Conservation (phyloP, 2,329 filamentous ascomycete genomes). For the Fusarium veterinarium region DNA sequence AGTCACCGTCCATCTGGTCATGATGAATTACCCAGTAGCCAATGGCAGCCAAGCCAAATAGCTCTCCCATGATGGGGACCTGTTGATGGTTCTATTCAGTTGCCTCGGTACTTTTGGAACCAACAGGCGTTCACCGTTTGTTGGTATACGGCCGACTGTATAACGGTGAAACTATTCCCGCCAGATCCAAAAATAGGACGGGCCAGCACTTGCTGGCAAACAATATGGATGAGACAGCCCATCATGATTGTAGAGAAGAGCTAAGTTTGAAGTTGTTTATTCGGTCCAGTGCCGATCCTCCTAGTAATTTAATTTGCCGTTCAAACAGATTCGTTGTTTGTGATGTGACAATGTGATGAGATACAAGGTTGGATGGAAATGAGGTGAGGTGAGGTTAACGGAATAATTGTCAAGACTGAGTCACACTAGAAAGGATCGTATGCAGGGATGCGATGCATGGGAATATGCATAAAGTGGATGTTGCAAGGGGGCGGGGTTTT, state of each 20-base stretch:
- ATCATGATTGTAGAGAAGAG: conserved; percentile 4
- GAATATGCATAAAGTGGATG: conserved; percentile 39
- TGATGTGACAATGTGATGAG: conserved; percentile 9
- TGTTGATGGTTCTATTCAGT: conserved; percentile 12
- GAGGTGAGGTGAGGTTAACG: not conserved
- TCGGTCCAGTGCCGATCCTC: conserved; percentile 23
- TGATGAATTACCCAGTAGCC: conserved; percentile 20
- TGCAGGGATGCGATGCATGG: conserved; percentile 25
- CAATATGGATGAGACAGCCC: conserved; percentile 36
- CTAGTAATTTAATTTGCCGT: conserved; percentile 32
- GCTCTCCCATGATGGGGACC: conserved; percentile 1
- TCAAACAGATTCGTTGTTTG: conserved; percentile 13
- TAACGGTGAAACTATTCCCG: conserved; percentile 30
- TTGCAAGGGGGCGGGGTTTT: conserved; percentile 27
- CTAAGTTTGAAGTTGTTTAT: conserved; percentile 10
- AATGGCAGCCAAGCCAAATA: conserved; percentile 25
- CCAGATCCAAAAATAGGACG: conserved; percentile 21
- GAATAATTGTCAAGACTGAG: not conserved
- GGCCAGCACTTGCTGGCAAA: conserved; percentile 23
- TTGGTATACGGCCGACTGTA: not conserved
- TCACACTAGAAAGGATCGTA: conserved; percentile 3
- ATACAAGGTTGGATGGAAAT: conserved; percentile 9
- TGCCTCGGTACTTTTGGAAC: conserved; percentile 4
- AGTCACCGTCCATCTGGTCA: conserved; percentile 12
- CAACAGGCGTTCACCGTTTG: not conserved